Evolutionary conservation across 768 basidiomycete genomes (phyloP).

Genomic region (Boletus insuetus): DNA sequence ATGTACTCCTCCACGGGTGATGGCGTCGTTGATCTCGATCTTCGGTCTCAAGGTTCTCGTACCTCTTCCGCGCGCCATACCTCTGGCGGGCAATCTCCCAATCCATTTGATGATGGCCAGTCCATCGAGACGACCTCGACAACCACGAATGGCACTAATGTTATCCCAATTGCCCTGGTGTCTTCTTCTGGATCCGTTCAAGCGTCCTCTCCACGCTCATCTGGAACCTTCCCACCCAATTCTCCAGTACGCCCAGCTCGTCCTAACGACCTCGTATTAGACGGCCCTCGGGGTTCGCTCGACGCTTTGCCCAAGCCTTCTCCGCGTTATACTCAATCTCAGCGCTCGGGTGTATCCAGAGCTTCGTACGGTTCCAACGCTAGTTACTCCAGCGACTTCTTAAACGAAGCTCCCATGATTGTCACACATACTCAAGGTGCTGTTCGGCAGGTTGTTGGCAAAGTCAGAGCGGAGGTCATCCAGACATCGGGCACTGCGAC

Average conservation of each 20-base stretch:
- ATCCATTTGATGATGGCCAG: slow-evolving; percentile 75
- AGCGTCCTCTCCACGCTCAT: slow-evolving; percentile 35
- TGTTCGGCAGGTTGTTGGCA: slow-evolving; percentile 70
- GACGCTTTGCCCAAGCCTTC: slow-evolving; percentile 39
- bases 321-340: slow-evolving; percentile 44
- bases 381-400: slow-evolving; percentile 74
- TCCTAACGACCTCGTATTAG: slow-evolving; percentile 57
- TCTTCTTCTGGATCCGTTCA: slow-evolving; percentile 51
- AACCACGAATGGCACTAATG: slow-evolving; percentile 77
- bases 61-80: slow-evolving; percentile 7
- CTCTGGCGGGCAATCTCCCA: slow-evolving; percentile 30
- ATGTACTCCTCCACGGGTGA: slow-evolving; percentile 48
- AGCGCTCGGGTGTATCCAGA: slow-evolving; percentile 54
- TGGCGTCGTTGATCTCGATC: slow-evolving; percentile 60
- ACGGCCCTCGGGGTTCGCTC: slow-evolving; percentile 62
- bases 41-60: slow-evolving; percentile 41
- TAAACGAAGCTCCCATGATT: slow-evolving; percentile 80
- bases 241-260: slow-evolving; percentile 56
- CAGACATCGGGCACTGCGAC: slow-evolving; percentile 47
- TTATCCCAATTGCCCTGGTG: slow-evolving; percentile 83
- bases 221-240: slow-evolving; percentile 19
- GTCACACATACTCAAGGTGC: slow-evolving; percentile 63
- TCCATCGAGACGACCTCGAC: slow-evolving; percentile 77
- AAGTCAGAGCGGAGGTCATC: slow-evolving; percentile 78
- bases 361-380: slow-evolving; percentile 73